These are phyloP conservation scores for Tothia fuscella DNA, from an alignment of 2,329 filamentous ascomycete species.

Conservation along the genomic window DNA sequence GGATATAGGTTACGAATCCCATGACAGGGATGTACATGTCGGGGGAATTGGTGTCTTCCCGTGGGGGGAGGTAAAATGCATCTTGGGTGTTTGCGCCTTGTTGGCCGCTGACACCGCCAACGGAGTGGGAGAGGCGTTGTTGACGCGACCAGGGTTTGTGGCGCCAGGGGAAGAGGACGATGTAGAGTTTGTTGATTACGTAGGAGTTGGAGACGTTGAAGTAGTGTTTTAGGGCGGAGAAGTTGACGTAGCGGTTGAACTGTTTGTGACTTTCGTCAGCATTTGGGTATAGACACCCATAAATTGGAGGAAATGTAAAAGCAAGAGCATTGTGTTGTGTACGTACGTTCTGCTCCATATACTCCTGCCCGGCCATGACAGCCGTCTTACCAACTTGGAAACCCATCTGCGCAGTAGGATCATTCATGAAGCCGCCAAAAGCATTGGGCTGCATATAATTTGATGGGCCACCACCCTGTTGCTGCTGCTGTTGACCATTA, in stretches of 20 bases:
- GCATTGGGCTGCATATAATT: constrained; percentile 31
- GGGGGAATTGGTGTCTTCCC: constrained; percentile 93
- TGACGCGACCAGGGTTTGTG: constrained; percentile 96
- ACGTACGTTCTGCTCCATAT: constrained; percentile 85
- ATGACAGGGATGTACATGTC: constrained; percentile 98
- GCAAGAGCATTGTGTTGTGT: constrained; percentile 9
- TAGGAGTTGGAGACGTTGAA: constrained; percentile 96
- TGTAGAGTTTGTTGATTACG: constrained; percentile 81
- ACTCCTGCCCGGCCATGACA: constrained; percentile 83
- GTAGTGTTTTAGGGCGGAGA: constrained; percentile 92
- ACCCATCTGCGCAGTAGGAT: constrained; percentile 88
- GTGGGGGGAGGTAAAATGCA: constrained; percentile 71
- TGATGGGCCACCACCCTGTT: constrained; percentile 16
- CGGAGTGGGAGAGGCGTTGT: constrained; percentile 53
- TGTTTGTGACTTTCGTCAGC: too few relatives aligned
- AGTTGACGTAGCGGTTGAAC: constrained; percentile 77
- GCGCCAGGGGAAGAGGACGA: constrained; percentile 94
- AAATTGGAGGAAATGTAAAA: constrained; percentile 4
- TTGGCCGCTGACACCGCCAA: too few relatives aligned
- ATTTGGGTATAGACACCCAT: too few relatives aligned
- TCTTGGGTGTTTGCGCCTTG: constrained; percentile 43
- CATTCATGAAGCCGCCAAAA: constrained; percentile 90
- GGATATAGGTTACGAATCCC: constrained; percentile 94
- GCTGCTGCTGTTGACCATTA: constrained; percentile 54
- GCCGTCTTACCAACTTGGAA: constrained; percentile 89